phyloP scores from a whole-genome alignment of 2,329 filamentous ascomycete genomes.

The Helicocarpus griseus region DNA sequence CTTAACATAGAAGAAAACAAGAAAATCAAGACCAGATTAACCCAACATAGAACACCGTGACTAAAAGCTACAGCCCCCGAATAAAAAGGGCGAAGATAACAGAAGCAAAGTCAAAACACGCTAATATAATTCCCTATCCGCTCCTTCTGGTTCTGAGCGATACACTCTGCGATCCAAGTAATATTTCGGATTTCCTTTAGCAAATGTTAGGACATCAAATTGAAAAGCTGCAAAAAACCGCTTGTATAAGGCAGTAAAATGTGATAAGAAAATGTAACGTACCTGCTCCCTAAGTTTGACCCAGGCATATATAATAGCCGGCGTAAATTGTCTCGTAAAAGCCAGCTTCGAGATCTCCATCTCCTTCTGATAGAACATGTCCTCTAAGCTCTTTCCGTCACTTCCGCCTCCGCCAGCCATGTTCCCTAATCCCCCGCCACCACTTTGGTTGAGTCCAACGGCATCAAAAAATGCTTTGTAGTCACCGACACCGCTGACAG shows the following conservation, averaged over 20 bases:
- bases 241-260: not conserved
- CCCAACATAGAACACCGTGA: not conserved
- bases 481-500: conserved; percentile 84
- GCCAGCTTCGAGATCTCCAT: conserved; percentile 96
- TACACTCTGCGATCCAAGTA: conserved; percentile 98
- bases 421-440: conserved; percentile 67
- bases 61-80: not conserved
- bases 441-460: conserved; percentile 66
- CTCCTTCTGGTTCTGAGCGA: conserved; percentile 99
- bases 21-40: not conserved
- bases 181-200: conserved; percentile 94
- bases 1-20: not conserved
- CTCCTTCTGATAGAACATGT: conserved; percentile 98
- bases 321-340: conserved; percentile 93
- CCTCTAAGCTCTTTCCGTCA: conserved; percentile 84
- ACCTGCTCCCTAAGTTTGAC: conserved; percentile 96
- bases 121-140: conserved; percentile 98
- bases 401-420: conserved; percentile 70
- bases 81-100: not conserved
- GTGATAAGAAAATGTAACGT: conserved; percentile 28
- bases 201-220: not conserved
- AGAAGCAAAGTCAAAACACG: conserved; percentile 70
- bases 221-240: not conserved
- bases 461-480: conserved; percentile 96
- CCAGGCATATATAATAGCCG: conserved; percentile 93